Evolutionary conservation across 148 eudicot genomes (phyloP).

Genomic region (Dianthus caryophyllus): DNA sequence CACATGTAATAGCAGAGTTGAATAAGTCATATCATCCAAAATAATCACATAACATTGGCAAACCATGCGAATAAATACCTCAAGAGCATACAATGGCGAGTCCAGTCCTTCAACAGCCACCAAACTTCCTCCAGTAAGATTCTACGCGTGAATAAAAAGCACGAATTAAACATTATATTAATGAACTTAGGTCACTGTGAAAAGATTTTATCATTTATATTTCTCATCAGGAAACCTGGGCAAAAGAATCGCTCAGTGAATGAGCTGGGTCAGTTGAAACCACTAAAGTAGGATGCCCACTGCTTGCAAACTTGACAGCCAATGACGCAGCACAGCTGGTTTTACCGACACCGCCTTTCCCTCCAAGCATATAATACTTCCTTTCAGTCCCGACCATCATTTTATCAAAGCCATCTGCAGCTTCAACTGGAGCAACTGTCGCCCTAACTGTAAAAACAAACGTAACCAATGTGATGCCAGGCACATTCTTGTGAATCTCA

Average conservation of each 20-base stretch:
- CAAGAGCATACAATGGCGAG: constrained; percentile 85
- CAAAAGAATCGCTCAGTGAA: constrained; percentile 95
- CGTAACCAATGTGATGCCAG: not conserved
- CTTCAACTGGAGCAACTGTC: constrained; percentile 62
- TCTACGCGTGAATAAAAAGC: constrained; percentile 34
- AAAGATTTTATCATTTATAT: not conserved
- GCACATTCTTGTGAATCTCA: not conserved
- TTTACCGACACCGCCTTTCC: constrained; percentile 97
- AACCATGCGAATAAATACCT: constrained; percentile 37
- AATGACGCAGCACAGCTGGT: constrained; percentile 98
- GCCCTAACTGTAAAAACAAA: constrained; percentile 54
- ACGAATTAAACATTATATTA: constrained; percentile 1
- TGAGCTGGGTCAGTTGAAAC: constrained; percentile 99
- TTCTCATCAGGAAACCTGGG: constrained; percentile 53
- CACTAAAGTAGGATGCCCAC: constrained; percentile 95
- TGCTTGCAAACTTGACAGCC: constrained; percentile 95
- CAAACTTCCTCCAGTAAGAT: constrained; percentile 82
- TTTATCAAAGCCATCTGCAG: constrained; percentile 63
- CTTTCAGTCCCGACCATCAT: constrained; percentile 82
- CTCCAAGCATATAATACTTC: constrained; percentile 93
- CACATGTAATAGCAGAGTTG: not conserved
- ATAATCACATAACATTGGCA: constrained; percentile 1
- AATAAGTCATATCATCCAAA: not conserved
- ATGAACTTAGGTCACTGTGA: not conserved
- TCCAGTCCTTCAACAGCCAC: constrained; percentile 85